A percentile compares a stretch with the other conserved stretches of the same genome.
These are phyloP conservation scores for Spergularia bocconei DNA, from an alignment of 148 eudicot genomes.

Conservation along the genomic window DNA sequence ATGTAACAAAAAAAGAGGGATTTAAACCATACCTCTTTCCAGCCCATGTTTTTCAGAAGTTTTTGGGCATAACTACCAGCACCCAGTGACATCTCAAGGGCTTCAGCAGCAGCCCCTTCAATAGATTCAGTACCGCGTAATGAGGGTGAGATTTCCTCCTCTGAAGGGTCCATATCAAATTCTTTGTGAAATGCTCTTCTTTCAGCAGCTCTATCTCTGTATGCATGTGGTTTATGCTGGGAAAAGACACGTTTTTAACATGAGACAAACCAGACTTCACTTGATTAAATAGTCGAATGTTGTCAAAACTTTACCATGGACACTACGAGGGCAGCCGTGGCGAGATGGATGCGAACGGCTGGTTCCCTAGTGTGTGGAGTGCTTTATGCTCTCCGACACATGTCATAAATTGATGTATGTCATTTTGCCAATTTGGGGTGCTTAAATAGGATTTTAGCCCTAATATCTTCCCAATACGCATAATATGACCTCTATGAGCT, in stretches of 20 bases:
- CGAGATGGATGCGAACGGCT: too few species aligned
- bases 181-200: slow-evolving; percentile 90
- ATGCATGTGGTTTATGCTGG: slow-evolving; percentile 38
- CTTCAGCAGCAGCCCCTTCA: slow-evolving; percentile 77
- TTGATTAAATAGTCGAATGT: too few species aligned
- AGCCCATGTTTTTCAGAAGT: slow-evolving; percentile 88
- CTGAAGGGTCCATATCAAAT: slow-evolving; percentile 67
- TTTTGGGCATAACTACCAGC: slow-evolving; percentile 82
- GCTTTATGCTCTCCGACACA: too few species aligned
- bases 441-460: too few species aligned
- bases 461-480: too few species aligned
- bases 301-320: too few species aligned
- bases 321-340: too few species aligned
- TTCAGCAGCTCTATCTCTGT: slow-evolving; percentile 97
- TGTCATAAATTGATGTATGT: too few species aligned
- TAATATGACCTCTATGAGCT: too few species aligned
- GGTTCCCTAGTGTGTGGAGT: too few species aligned
- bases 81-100: slow-evolving; percentile 83
- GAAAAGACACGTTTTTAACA: slow-evolving; percentile 9
- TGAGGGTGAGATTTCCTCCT: slow-evolving; percentile 30
- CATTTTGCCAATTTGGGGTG: too few species aligned
- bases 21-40: slow-evolving; percentile 77
- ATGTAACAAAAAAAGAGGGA: not conserved
- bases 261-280: not conserved
- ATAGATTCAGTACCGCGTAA: slow-evolving; percentile 33